Conservation (phyloP, 2,329 filamentous ascomycete genomes). For the Epichloe typhina region DNA sequence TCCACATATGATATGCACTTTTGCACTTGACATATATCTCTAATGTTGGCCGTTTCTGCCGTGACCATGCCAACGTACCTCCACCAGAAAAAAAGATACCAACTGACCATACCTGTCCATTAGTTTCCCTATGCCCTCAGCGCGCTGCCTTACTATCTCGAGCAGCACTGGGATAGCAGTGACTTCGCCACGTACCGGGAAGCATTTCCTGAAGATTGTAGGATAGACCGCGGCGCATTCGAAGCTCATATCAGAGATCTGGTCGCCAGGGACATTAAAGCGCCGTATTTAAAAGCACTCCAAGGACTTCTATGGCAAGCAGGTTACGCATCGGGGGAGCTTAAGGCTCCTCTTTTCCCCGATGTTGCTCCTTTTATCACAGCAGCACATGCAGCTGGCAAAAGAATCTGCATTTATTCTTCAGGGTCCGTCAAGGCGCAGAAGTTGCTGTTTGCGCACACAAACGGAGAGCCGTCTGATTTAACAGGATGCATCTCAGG, state of each 20-base stretch:
- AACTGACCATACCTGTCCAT: not conserved
- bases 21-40: not conserved
- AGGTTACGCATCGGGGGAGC: conserved; percentile 54
- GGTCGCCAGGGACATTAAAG: conserved; percentile 59
- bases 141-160: conserved; percentile 50
- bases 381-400: conserved; percentile 41
- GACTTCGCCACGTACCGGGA: conserved; percentile 54
- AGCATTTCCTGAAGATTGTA: conserved; percentile 56
- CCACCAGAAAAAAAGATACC: not conserved
- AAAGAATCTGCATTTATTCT: conserved; percentile 63
- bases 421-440: conserved; percentile 71
- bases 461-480: conserved; percentile 43
- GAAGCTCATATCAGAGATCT: conserved; percentile 57
- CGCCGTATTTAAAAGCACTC: conserved; percentile 63
- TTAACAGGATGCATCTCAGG: conserved; percentile 44
- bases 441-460: conserved; percentile 64
- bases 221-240: conserved; percentile 43
- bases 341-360: conserved; percentile 59
- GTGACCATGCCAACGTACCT: not conserved
- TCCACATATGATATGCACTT: no score
- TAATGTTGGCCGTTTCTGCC: not conserved
- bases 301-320: conserved; percentile 69
- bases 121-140: conserved; percentile 68
- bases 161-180: conserved; percentile 51
- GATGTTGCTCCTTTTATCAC: conserved; percentile 56